These are phyloP conservation scores for Glutinoglossum americanum DNA, from an alignment of 495 filamentous ascomycete species.

Conservation along the genomic window DNA sequence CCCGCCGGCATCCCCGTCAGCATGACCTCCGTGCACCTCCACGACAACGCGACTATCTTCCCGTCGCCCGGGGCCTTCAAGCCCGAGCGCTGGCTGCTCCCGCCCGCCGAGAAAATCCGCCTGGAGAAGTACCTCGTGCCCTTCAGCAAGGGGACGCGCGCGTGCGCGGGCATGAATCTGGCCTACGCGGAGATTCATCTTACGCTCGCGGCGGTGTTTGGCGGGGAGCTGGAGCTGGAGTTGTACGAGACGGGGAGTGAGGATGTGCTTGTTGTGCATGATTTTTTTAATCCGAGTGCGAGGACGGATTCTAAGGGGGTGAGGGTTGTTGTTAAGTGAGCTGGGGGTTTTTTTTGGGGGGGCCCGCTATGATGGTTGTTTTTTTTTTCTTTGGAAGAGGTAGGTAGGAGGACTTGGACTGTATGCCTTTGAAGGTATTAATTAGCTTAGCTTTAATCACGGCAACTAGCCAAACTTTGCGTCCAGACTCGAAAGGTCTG, in stretches of 20 bases:
- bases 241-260: conserved; percentile 19
- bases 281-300: conserved; percentile 18
- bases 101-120: background rate
- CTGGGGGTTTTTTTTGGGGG: too few species aligned
- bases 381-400: too few species aligned
- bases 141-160: conserved; percentile 3
- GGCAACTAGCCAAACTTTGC: too few species aligned
- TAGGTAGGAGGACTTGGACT: too few species aligned
- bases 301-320: conserved; percentile 19
- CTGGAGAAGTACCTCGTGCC: conserved; percentile 3
- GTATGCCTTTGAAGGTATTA: too few species aligned
- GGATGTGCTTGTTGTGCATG: conserved; percentile 19
- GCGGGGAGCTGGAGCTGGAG: conserved; percentile 12
- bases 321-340: conserved; percentile 4
- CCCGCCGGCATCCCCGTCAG: background rate
- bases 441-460: too few species aligned
- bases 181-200: conserved; percentile 19
- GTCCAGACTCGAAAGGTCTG: too few species aligned
- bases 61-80: conserved; percentile 3
- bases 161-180: conserved; percentile 11
- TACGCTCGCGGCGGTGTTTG: conserved; percentile 17
- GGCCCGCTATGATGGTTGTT: too few species aligned
- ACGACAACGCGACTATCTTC: conserved; percentile 3
- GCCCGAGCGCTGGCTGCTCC: background rate
- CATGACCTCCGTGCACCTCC: background rate